Conservation (phyloP, 2,329 filamentous ascomycete species). For the Apiospora malaysiana region DNA sequence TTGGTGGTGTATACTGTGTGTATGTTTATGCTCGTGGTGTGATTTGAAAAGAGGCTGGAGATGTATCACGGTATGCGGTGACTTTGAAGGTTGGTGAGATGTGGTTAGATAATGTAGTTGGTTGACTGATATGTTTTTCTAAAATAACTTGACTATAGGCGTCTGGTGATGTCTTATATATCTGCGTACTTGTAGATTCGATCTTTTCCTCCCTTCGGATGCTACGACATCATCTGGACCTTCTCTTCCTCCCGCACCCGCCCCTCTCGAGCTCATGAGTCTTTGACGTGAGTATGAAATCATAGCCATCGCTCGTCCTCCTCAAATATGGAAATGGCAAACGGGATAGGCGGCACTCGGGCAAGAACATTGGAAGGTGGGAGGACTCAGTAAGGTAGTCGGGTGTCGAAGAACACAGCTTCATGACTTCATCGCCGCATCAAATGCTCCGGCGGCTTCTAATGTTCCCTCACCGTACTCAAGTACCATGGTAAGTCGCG, state of each 20-base stretch:
- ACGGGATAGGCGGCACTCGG: not conserved
- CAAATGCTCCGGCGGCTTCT: no score
- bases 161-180: not conserved
- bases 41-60: not conserved
- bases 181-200: not conserved
- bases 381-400: no score
- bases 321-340: not conserved
- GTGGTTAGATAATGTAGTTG: not conserved
- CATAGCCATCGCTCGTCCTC: not conserved
- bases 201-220: not conserved
- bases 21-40: not conserved
- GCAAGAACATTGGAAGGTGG: no score
- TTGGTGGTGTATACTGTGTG: slow-evolving; percentile 24
- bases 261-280: not conserved
- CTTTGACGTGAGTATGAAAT: slow-evolving; percentile 5
- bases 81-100: not conserved
- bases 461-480: no score
- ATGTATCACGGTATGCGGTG: not conserved
- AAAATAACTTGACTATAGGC: no score
- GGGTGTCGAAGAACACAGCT: no score
- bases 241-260: not conserved
- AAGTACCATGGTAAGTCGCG: no score
- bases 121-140: not conserved
- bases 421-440: no score
- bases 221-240: not conserved